Base-by-base conservation (phyloP, 208 protist genomes). In the Endotrypanum monterogeii region DNA sequence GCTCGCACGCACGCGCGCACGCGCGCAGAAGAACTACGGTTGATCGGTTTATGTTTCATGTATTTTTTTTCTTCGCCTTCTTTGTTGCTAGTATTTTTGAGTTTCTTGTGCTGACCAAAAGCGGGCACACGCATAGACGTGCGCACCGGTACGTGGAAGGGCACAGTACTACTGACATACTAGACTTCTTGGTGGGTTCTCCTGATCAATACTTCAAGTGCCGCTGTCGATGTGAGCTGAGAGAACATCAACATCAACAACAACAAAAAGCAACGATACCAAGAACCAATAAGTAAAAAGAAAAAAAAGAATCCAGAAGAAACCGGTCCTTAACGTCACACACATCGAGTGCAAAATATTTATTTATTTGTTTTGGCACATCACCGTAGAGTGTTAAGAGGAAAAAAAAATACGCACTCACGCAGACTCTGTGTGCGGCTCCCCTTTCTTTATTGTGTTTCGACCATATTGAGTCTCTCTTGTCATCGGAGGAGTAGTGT, bases 281-380 rank as follows among this genome's bases (percentile, higher is more conserved):
- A n/a, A n/a, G n/a, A n/a, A n/a, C n/a, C n/a, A n/a, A n/a, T n/a
- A n/a, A n/a, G n/a, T n/a, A n/a, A n/a, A n/a, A n/a, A 41, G 57
- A 63, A 14, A 63, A 63, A 63, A 63, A 63, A 41, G 23, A 20
- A 30, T 50, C 32, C n/a, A n/a, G 9, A 51, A 41, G 23, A 74
- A 51, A 50, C n/a, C 5, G 12, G 30, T 30, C 46, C 16, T 39
- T 72, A 25, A 58, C 41, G 57, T 63, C 32, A 63, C 41, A 63
- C 56, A 60, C 56, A 16, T 35, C 57, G 41, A 35, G 41, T 14
- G n/a, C n/a, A 63, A 23, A 23, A 63, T 18, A 5, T 41, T 9
- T 41, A 63, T 12, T 41, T 23, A 37, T n/a, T n/a, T n/a, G n/a
- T n/a, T n/a, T n/a, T n/a, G n/a, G n/a, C n/a, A n/a, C n/a, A n/a